Base-by-base conservation (phyloP, 2,329 filamentous ascomycete genomes). In the Ascochyta lentis region DNA sequence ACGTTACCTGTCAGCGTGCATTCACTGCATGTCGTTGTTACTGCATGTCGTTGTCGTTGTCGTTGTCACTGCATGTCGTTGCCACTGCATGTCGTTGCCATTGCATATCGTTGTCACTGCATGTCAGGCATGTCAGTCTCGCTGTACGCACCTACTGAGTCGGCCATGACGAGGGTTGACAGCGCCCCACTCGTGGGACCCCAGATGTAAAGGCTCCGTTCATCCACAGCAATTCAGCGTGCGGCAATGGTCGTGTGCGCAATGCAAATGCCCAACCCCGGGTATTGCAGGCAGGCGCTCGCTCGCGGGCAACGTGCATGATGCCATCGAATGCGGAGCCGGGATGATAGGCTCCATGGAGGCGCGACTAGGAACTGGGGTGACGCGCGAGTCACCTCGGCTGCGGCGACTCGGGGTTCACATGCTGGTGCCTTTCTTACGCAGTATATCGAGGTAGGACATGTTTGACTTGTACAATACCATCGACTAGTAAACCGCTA, bases 111-210 rank as follows among this genome's bases (percentile, higher is more conserved):
- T 6, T 26, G 24, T 1, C 8, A 8, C 8, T 26, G 24, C 5
- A 6, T 26, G 8, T 24, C 38, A 29, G 19, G 19, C 19, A 19
- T 19, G 19, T 19, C 33, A 22, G 33, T 39, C 15, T 29, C 26
- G 47, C n/a, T 24, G 42, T 24, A 74, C 75, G 51, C 67, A 77
- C 75, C 75, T 52, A 78, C 74, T 13, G 75, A 77, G 62, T 78
- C 76, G 54, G 75, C 70, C 75, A 78, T 77, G 39, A 59, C 64
- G 50, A 64, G 63, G 56, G 58, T 62, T 47, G 54, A 55, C 51
- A 52, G 61, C 55, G 56, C 67, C 66, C 41, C 27, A 31, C 37
- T 15, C 6, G 48, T 10, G 33, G 40, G 39, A 19, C 39, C 61
- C 63, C 64, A 64, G 50, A 45, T 40, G 26, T 7, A 44, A 43